Evolutionary conservation across 2,329 filamentous ascomycete species (phyloP).

Genomic region (Exophiala viscosa): DNA sequence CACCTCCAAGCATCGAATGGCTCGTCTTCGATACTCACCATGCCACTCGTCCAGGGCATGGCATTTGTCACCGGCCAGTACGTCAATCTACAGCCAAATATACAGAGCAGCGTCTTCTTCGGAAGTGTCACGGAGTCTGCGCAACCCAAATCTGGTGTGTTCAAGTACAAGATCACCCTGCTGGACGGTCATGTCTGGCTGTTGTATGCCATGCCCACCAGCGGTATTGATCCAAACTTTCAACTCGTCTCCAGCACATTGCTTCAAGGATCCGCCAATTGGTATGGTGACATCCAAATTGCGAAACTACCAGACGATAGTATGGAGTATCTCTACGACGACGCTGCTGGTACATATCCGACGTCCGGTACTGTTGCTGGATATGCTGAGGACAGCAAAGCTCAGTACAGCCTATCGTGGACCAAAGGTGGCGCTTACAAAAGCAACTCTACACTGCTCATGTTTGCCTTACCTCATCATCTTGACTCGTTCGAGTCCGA

Average conservation of each 20-base stretch:
- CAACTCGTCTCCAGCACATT: constrained; percentile 62
- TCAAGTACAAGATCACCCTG: constrained; percentile 71
- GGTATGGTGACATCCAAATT: constrained; percentile 76
- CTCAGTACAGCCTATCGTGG: constrained; percentile 71
- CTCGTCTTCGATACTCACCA: constrained; percentile 61
- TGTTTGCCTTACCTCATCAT: constrained; percentile 89
- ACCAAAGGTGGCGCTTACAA: constrained; percentile 62
- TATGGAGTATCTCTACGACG: constrained; percentile 69
- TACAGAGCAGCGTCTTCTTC: constrained; percentile 75
- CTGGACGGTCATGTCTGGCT: constrained; percentile 74
- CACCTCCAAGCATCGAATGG: constrained; percentile 58
- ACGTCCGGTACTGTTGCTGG: constrained; percentile 63
- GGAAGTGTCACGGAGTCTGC: constrained; percentile 56
- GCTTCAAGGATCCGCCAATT: constrained; percentile 63
- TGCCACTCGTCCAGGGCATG: constrained; percentile 87
- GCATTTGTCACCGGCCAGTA: constrained; percentile 79
- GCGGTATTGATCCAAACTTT: constrained; percentile 60
- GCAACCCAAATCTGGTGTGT: constrained; percentile 59
- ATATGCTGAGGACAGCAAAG: constrained; percentile 54
- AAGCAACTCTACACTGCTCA: constrained; percentile 60
- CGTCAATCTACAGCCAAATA: constrained; percentile 62
- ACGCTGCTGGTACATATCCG: constrained; percentile 71
- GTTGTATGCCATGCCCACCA: constrained; percentile 65
- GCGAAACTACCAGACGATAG: constrained; percentile 66
- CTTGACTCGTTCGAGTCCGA: constrained; percentile 65